These are phyloP conservation scores for Calonectria honghensis DNA, from an alignment of 2,329 filamentous ascomycete genomes.

Conservation along the genomic window DNA sequence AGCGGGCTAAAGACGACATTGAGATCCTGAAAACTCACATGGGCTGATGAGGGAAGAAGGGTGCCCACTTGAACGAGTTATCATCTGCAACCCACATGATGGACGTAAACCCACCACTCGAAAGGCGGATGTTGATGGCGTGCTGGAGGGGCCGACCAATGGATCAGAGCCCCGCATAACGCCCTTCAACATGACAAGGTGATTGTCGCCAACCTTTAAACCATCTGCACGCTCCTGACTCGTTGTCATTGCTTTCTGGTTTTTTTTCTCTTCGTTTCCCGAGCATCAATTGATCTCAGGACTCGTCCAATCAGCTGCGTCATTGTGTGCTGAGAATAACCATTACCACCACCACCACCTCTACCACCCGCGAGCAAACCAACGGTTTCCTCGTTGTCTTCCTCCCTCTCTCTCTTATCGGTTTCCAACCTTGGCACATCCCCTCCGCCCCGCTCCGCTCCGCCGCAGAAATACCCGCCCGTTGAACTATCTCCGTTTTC, in stretches of 20 bases:
- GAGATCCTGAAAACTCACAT: conserved; percentile 2
- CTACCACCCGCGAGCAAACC: not conserved
- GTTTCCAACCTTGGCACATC: not conserved
- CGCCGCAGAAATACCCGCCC: not conserved
- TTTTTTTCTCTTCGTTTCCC: not conserved
- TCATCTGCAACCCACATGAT: conserved; percentile 28
- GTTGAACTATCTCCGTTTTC: not conserved
- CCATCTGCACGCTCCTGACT: not conserved
- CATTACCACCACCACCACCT: no score
- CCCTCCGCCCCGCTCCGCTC: conserved; percentile 13
- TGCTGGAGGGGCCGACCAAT: conserved; percentile 15
- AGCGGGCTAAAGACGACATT: not conserved
- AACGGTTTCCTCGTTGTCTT: not conserved
- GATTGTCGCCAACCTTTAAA: conserved; percentile 4
- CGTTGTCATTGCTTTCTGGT: not conserved
- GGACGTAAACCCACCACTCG: conserved; percentile 21
- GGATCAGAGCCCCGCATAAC: conserved; percentile 28
- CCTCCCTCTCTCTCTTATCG: not conserved
- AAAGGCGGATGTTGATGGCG: conserved; percentile 29
- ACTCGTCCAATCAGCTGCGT: not conserved
- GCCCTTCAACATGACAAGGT: conserved; percentile 23
- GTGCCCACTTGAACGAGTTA: conserved; percentile 9
- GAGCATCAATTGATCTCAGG: conserved; percentile 6
- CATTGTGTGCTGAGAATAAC: conserved; percentile 1
- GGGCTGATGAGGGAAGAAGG: conserved; percentile 48